Percentiles rank a stretch among this genome's conserved stretches.
Evolutionary conservation across 352 stramenopile genomes (phyloP).

Genomic region (Aphanomyces euteiches): DNA sequence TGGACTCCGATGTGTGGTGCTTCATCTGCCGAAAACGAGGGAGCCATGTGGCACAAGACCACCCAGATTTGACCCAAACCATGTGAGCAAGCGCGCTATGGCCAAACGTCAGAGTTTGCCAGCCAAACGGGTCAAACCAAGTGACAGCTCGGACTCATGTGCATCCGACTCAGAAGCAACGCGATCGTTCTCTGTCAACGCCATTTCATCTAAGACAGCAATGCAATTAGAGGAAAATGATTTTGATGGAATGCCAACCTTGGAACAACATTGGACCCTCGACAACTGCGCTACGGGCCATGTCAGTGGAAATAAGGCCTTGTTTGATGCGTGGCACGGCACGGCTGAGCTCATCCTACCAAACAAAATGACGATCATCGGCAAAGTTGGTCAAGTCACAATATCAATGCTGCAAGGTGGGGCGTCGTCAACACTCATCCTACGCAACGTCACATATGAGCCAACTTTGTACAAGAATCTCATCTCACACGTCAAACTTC

Average conservation of each 20-base stretch:
- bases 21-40: background rate
- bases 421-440: background rate
- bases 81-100: background rate
- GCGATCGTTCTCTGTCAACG: background rate
- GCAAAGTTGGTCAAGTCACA: background rate
- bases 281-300: background rate
- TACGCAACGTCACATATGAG: constrained; percentile 1
- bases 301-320: background rate
- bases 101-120: background rate
- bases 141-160: background rate
- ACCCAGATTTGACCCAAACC: constrained; percentile 4
- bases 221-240: background rate
- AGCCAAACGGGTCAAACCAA: background rate
- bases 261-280: constrained; percentile 2
- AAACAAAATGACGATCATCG: background rate
- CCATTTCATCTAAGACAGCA: background rate
- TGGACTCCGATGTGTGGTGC: background rate
- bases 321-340: background rate
- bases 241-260: background rate
- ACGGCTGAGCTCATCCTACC: background rate
- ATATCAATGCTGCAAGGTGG: constrained; percentile 3
- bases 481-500: background rate
- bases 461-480: constrained; percentile 4
- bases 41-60: background rate
- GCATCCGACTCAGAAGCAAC: background rate